Conservation (phyloP, 2,329 filamentous ascomycete genomes). For the Penicillium griseofulvum region DNA sequence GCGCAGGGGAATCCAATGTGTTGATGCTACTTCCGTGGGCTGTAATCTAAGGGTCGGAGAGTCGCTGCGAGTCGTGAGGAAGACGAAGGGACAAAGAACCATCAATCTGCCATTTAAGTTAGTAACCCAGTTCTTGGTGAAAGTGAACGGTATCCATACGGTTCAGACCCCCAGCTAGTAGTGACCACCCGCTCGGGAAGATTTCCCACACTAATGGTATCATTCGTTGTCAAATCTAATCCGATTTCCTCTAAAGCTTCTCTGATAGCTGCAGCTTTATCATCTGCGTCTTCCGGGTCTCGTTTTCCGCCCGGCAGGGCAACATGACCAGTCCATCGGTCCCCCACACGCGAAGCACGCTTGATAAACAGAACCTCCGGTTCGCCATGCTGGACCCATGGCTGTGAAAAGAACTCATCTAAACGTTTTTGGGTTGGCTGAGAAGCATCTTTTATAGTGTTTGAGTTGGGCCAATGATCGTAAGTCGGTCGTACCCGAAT, state of each 20-base stretch:
- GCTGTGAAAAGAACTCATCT: slow-evolving; percentile 59
- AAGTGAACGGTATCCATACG: slow-evolving; percentile 38
- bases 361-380: slow-evolving; percentile 72
- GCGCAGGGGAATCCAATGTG: slow-evolving; percentile 66
- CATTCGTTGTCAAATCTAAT: slow-evolving; percentile 53
- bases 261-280: slow-evolving; percentile 60
- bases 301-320: slow-evolving; percentile 66
- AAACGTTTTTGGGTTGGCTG: slow-evolving; percentile 43
- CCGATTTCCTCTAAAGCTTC: slow-evolving; percentile 68
- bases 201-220: slow-evolving; percentile 56
- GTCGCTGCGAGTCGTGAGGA: slow-evolving; percentile 57
- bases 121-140: slow-evolving; percentile 6
- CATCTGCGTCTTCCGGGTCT: slow-evolving; percentile 63
- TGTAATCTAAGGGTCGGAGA: slow-evolving; percentile 61
- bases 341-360: slow-evolving; percentile 61
- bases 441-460: slow-evolving; percentile 19
- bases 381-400: slow-evolving; percentile 65
- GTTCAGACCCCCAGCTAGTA: slow-evolving; percentile 63
- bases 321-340: slow-evolving; percentile 68
- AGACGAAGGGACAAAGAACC: slow-evolving; percentile 68
- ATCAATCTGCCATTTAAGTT: slow-evolving; percentile 51
- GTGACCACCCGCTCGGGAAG: slow-evolving; percentile 65
- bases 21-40: slow-evolving; percentile 65
- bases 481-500: slow-evolving; percentile 61
- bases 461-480: slow-evolving; percentile 50